Base-by-base conservation (phyloP, 176 grass and related monocot species). In the Rhynchospora tenuis region DNA sequence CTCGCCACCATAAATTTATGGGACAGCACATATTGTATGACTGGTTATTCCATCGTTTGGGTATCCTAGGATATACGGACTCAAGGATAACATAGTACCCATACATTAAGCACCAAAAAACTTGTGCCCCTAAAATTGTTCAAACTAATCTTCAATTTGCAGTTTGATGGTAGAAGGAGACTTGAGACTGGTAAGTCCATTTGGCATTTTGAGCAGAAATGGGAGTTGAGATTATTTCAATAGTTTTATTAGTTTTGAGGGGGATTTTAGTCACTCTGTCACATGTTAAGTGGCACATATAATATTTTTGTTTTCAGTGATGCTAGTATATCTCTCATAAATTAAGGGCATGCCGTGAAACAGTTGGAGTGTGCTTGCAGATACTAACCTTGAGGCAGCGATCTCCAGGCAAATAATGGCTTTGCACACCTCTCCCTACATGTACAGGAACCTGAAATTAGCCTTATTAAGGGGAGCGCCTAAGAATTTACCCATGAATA, bases 331-430 rank as follows among this genome's bases (percentile, higher is more conserved):
- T 55, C 48, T 76, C 5, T 52, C 13, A 11, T 8, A 52, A 74
- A 75, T 33, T 29, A 7, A 7, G 31, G 38, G 59, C 73, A 86
- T 90, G 73, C 55, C 28, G 65, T 82, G 74, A 80, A 95, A 90
- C 88, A 88, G 0, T 76, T 78, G 22, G 26, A 19, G 48, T 20
- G 59, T 58, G n/a, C 17, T 31, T 19, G 28, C 6, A 0, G 0
- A 57, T 5, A 90, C 86, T 81, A 85, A 99, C 96, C 87, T 99
- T 60, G 93, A 87, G 12, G 96, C 93, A 0, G 93, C 96, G 58
- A 93, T 93, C 89, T 99, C 96, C 29, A 99, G 66, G 48, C 93
- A 95, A 85, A 99, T 95, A 86, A 99, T 95, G 59, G 93, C 93
- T 73, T 99, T 99, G 89, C 91, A 91, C 23, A 99, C 89, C 86